phyloP scores from a whole-genome alignment of 2,329 filamentous ascomycete genomes.

The Polytolypa hystricis region DNA sequence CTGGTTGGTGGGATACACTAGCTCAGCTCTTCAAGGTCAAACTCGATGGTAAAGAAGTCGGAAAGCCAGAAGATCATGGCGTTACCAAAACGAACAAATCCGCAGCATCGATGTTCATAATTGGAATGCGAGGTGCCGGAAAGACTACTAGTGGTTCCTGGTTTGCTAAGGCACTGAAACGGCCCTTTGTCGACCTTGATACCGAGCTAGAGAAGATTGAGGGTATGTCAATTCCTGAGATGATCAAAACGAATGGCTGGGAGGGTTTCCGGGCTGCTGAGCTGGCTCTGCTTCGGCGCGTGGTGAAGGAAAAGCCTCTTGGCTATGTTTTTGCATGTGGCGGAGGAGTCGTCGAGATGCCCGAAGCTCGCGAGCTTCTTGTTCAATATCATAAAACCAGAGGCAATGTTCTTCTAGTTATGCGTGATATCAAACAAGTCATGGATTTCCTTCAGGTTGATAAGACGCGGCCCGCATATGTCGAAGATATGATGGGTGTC shows the following conservation, averaged over 20 bases:
- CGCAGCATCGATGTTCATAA: slow-evolving; percentile 70
- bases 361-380: slow-evolving; percentile 66
- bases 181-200: slow-evolving; percentile 78
- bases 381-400: slow-evolving; percentile 61
- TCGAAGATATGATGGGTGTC: slow-evolving; percentile 82
- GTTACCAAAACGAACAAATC: slow-evolving; percentile 29
- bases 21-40: slow-evolving; percentile 64
- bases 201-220: slow-evolving; percentile 67
- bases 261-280: slow-evolving; percentile 77
- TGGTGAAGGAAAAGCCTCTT: slow-evolving; percentile 61
- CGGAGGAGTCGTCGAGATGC: slow-evolving; percentile 81
- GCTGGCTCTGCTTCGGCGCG: slow-evolving; percentile 58
- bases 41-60: slow-evolving; percentile 61
- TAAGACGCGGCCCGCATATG: slow-evolving; percentile 82
- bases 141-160: slow-evolving; percentile 90
- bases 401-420: slow-evolving; percentile 76
- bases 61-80: slow-evolving; percentile 26
- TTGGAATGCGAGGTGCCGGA: slow-evolving; percentile 93
- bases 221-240: slow-evolving; percentile 70
- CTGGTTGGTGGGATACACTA: slow-evolving; percentile 93
- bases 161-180: slow-evolving; percentile 64
- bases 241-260: slow-evolving; percentile 73
- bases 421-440: slow-evolving; percentile 76
- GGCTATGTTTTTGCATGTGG: slow-evolving; percentile 86
- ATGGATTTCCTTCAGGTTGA: slow-evolving; percentile 82